phyloP scores from a whole-genome alignment of 2,329 filamentous ascomycete species.

The Corynespora cassiicola region DNA sequence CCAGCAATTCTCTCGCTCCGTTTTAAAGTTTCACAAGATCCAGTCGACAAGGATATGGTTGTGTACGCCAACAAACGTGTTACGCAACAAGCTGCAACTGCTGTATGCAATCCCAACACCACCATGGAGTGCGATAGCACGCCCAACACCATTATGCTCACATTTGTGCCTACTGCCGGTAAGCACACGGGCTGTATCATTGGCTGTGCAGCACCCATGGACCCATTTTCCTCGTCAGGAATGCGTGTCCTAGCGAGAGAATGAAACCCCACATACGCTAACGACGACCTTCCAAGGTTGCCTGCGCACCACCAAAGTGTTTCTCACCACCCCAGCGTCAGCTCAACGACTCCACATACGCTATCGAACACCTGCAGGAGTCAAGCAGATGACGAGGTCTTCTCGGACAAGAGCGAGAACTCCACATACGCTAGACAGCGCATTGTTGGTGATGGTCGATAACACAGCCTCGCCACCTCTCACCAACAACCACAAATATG shows the following conservation, averaged over 20 bases:
- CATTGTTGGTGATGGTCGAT: conserved; percentile 17
- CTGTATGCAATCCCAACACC: not conserved
- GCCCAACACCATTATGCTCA: not conserved
- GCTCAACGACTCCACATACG: conserved; percentile 39
- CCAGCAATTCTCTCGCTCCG: no score
- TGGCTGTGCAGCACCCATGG: conserved; percentile 12
- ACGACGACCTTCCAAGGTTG: no score
- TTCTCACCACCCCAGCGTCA: no score
- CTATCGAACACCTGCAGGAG: conserved; percentile 26
- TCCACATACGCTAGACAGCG: conserved; percentile 40
- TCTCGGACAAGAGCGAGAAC: no score
- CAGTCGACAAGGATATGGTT: not conserved
- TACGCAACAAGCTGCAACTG: conserved; percentile 5
- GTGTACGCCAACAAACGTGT: not conserved
- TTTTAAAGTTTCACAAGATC: not conserved
- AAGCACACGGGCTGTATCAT: not conserved
- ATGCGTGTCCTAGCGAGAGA: conserved; percentile 21
- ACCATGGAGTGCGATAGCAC: not conserved
- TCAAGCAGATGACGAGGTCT: no score
- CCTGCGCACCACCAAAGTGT: no score
- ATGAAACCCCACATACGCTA: conserved; percentile 35
- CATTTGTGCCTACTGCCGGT: not conserved
- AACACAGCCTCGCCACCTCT: not conserved
- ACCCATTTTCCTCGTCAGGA: conserved; percentile 25
- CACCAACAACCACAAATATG: not conserved